Conservation (phyloP, 306 rosid genomes). For the Vicia faba region DNA sequence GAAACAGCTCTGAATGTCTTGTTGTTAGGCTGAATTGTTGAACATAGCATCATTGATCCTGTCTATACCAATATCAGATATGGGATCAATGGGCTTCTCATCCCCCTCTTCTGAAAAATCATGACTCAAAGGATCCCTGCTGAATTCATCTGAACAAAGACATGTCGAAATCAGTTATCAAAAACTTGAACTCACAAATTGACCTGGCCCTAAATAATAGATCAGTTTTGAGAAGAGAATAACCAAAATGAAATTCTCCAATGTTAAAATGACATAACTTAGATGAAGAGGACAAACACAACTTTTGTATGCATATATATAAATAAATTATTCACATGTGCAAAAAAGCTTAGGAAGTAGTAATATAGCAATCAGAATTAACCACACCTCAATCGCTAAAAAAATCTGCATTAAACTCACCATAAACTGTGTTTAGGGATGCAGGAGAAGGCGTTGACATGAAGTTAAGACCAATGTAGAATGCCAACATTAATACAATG, state of each 20-base stretch:
- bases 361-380: slow-evolving; percentile 17
- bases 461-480: slow-evolving; percentile 89
- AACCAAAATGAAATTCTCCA: slow-evolving; percentile 28
- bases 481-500: slow-evolving; percentile 57
- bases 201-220: background rate
- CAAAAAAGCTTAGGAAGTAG: slow-evolving; percentile 6
- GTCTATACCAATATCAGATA: slow-evolving; percentile 66
- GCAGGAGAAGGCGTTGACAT: slow-evolving; percentile 77
- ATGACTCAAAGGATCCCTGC: slow-evolving; percentile 62
- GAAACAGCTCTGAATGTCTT: slow-evolving; percentile 9
- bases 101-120: slow-evolving; percentile 43
- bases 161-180: slow-evolving; percentile 6
- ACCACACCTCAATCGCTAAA: background rate
- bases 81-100: slow-evolving; percentile 75
- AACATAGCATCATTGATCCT: slow-evolving; percentile 75
- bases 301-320: background rate
- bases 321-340: slow-evolving; percentile 5
- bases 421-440: slow-evolving; percentile 63
- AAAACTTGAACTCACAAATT: slow-evolving; percentile 13
- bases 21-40: slow-evolving; percentile 37
- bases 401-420: slow-evolving; percentile 51
- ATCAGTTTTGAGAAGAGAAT: background rate
- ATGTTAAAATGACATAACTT: background rate
- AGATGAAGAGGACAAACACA: background rate
- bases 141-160: slow-evolving; percentile 70